Evolutionary conservation across 1,284 basidiomycete species (phyloP), one percentile per base, ranked within the genome.

Genomic region (Moesziomyces sp.): DNA sequence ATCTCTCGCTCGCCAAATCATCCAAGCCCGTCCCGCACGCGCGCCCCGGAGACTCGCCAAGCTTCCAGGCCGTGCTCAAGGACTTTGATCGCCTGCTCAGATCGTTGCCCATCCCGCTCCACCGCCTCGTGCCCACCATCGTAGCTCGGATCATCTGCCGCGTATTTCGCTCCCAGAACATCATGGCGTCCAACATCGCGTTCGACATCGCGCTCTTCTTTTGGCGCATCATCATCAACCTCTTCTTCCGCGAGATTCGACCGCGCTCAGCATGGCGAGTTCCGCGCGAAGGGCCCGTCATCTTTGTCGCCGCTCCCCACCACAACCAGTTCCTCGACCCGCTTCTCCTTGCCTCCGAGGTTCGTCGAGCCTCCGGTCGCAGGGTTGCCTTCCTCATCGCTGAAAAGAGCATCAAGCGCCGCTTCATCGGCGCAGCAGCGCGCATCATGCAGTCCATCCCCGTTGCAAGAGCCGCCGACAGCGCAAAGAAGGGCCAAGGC

Each of bases 271-370:
- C 95, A 44, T 97, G 92, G 88, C 92, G 97, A 81, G 94, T 99
- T 55, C 97, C 97, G 38, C 46, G 46, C 21, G 89, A 93, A 71
- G 97, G 94, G 0, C 93, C 97, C 8, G 90, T 98, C 74, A 94
- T 99, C 81, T 97, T 99, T 86, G 96, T 97, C 53, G 94, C 89
- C 50, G 97, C 94, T 14, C 97, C 97, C 19, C 97, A 99, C 86
- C 91, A 93, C 83, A 99, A 99, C 85, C 85, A 99, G 92, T 99
- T 99, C 85, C 89, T 99, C 57, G 97, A 99, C 83, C 95, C 97
- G 9, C 86, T 99, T 48, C 88, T 99, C 46, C 87, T 99, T 47
- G 91, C 90, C 67, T 89, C 93, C 52, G 93, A 98, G 85, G 94
- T 95, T 46, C 77, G 87, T 81, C 89, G 91, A 62, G 93, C 97